Base-by-base conservation (phyloP, 2,329 filamentous ascomycete genomes). In the Diaporthe sp. region DNA sequence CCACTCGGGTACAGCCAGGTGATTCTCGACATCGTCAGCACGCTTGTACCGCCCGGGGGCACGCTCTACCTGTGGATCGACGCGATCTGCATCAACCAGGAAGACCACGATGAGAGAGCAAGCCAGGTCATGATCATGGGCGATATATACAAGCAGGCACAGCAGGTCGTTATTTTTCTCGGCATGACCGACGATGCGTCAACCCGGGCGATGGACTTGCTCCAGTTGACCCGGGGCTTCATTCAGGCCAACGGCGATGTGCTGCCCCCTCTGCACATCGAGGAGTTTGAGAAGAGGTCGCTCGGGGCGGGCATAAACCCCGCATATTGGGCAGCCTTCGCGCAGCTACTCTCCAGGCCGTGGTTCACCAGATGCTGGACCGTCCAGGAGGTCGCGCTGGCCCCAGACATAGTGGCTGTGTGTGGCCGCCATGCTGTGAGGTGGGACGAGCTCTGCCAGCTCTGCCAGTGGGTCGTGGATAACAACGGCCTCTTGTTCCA, bases 61-160 rank as follows among this genome's bases (percentile, higher is more conserved):
- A 59, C 31, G 22, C 57, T 59, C 3, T n/a, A 59, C 22, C 57
- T 59, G 15, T 59, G 57, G 57, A 59, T 59, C 19, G 57, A 59
- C 28, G 34, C 31, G 28, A 31, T 39, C 31, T 59, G 57, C 10
- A 59, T 59, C 31, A 59, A 59, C 31, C 57, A 37, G 57, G 57
- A n/a, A 9, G 57, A 59, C 57, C 28, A 19, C 6, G 57, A 37
- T 9, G 57, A 59, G 31, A 59, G 57, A n/a, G 57, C 57, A 39
- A 59, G 31, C 22, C 57, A 59, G 31, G 57, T 59, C 9, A 9
- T 19, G 8, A 59, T 59, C 57, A 59, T 59, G 57, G 4, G 57
- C 19, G 57, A 39, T 13, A 59, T 59, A 3, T 59, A 59, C 57
- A 59, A 9, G 9, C 31, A 59, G 57, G 31, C 57, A 6, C 57